phyloP scores from a whole-genome alignment of 2,329 filamentous ascomycete species.

The Epichloe festucae region DNA sequence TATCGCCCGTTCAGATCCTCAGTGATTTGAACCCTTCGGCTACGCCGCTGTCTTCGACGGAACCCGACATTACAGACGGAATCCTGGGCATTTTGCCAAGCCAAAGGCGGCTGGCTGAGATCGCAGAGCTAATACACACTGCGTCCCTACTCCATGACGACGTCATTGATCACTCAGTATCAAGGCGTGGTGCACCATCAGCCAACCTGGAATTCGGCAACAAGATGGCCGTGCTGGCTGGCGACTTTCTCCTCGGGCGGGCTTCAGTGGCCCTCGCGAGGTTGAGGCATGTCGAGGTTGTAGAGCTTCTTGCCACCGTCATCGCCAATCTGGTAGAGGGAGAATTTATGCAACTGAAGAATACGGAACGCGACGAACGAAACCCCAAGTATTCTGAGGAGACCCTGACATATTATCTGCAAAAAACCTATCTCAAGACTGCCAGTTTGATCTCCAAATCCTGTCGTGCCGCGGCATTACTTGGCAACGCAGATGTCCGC shows the following conservation, averaged over 20 bases:
- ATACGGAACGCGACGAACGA: conserved; percentile 78
- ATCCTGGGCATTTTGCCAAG: conserved; percentile 72
- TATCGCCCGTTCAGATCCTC: conserved; percentile 47
- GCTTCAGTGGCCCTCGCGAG: conserved; percentile 89
- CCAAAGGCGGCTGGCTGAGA: conserved; percentile 85
- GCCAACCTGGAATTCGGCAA: conserved; percentile 95
- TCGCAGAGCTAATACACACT: conserved; percentile 94
- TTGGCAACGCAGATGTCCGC: conserved; percentile 62
- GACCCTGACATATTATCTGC: conserved; percentile 81
- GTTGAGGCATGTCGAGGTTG: conserved; percentile 83
- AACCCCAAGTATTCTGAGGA: conserved; percentile 80
- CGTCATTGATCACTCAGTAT: conserved; percentile 86
- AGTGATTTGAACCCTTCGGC: conserved; percentile 69
- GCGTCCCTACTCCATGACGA: conserved; percentile 95
- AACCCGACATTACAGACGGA: conserved; percentile 22
- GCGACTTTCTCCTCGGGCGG: conserved; percentile 88
- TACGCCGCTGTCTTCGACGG: conserved; percentile 25
- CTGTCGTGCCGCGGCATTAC: conserved; percentile 75
- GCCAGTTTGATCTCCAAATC: conserved; percentile 94
- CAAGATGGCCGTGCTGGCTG: conserved; percentile 96
- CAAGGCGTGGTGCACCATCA: conserved; percentile 70
- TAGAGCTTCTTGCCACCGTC: conserved; percentile 86
- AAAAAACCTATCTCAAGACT: conserved; percentile 97
- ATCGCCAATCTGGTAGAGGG: conserved; percentile 97
- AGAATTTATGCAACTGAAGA: conserved; percentile 99